A percentile compares a stretch with the other conserved stretches of the same genome.
These are phyloP conservation scores for Annulohypoxylon nitens DNA, from an alignment of 495 filamentous ascomycete genomes.

Conservation along the genomic window DNA sequence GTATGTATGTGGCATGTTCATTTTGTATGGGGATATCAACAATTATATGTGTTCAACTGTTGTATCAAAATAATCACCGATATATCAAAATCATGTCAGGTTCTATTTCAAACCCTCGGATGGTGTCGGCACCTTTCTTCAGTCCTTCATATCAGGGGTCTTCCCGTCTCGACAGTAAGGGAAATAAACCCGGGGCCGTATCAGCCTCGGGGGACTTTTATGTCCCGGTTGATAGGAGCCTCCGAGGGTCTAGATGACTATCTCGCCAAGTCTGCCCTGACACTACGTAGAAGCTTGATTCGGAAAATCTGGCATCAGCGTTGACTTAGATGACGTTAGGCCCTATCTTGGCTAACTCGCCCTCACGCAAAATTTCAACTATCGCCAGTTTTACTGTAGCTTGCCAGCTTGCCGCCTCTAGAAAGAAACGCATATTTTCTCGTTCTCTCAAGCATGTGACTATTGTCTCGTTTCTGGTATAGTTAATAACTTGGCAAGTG, in stretches of 20 bases:
- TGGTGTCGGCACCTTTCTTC: background rate
- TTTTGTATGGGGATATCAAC: too few species aligned
- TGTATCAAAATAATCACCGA: background rate
- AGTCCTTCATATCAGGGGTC: background rate
- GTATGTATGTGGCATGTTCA: too few species aligned
- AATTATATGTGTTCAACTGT: too few species aligned
- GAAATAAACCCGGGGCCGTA: background rate
- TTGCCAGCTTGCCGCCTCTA: background rate
- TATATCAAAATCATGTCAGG: background rate
- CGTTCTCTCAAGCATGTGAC: background rate
- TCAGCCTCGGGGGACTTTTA: background rate
- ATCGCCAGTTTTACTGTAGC: background rate
- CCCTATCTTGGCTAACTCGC: background rate
- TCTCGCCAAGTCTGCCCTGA: background rate
- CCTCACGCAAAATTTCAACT: background rate
- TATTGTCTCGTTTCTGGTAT: background rate
- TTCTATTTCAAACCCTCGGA: background rate
- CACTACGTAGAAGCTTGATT: background rate
- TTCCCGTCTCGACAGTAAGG: background rate
- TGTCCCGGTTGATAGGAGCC: background rate
- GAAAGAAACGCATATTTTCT: background rate
- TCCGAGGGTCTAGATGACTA: background rate
- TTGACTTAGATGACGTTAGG: background rate
- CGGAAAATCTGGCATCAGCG: background rate
- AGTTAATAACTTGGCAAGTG: background rate